Base-by-base conservation (phyloP, 2,329 filamentous ascomycete species). In the Tolypocladium sp. region DNA sequence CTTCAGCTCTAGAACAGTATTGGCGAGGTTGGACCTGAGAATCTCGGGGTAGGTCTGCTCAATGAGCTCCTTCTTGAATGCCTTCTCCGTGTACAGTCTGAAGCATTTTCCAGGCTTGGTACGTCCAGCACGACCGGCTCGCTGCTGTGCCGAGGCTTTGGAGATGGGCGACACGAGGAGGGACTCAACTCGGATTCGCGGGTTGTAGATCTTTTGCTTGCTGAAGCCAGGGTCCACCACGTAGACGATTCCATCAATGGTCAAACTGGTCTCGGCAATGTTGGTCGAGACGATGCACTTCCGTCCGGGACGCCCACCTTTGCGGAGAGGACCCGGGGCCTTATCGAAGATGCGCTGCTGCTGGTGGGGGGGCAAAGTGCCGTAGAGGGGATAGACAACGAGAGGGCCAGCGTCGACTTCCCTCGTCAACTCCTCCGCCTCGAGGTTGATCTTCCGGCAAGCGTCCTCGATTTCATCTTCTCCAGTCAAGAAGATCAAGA, bases 141-240 rank as follows among this genome's bases (percentile, higher is more conserved):
- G 84, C 77, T 99, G 94, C 73, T 97, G 91, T 12, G 95, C 94
- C 1, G 94, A 97, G 30, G 94, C 94, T 74, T 97, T 97, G 60
- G 92, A 97, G 66, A 99, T 97, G 27, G 94, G 92, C 3, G 94
- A 97, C 6, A 99, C 93, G n/a, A 99, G 81, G 9, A 99, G 82
- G 1, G 94, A 97, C 76, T 99, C 94, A 64, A 99, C 92, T 73
- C 94, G 87, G 67, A 96, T 95, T 62, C 94, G 87, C 27, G 94
- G 93, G 74, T 99, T 97, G 80, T 97, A 99, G 63, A 97, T 94
- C 76, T 97, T 99, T 70, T 99, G 94, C 79, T 99, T 99, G 78
- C 92, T 96, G 79, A 99, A 99, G 41, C 94, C 94, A 2, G 94
- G 93, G 69, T 99, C 94, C n/a, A 99, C 93, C 40, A 99, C 94